These are phyloP conservation scores for Fraxinus pennsylvanica DNA, from an alignment of 257 asterid species.

Conservation along the genomic window DNA sequence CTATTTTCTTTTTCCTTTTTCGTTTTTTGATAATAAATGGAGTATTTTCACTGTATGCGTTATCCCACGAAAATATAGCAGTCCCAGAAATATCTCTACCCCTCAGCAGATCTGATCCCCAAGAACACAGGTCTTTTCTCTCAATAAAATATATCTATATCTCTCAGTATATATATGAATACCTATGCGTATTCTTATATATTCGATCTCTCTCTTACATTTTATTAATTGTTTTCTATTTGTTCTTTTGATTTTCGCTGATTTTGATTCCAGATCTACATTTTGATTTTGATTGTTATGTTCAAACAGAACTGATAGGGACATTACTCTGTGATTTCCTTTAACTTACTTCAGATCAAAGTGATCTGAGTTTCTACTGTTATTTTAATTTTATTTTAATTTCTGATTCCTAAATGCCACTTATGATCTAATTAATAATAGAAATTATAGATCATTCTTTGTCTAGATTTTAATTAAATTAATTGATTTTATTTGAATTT, in stretches of 20 bases:
- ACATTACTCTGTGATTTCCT: constrained; percentile 8
- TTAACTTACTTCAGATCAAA: neutral
- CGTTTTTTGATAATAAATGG: no score
- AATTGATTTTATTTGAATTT: neutral
- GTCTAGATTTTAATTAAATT: neutral
- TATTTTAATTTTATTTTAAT: neutral
- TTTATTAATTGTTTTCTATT: neutral
- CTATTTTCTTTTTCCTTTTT: no score
- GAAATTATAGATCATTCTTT: neutral
- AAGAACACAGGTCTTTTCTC: constrained; percentile 19
- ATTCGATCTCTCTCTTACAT: neutral
- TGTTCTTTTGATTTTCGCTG: constrained; percentile 14
- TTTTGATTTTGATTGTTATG: constrained; percentile 22
- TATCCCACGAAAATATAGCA: neutral
- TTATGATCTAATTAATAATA: neutral
- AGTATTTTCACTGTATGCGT: no score
- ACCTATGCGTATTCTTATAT: no score
- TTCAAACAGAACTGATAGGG: constrained; percentile 3
- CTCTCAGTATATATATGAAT: no score
- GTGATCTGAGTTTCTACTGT: neutral
- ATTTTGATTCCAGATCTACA: constrained; percentile 28
- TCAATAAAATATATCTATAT: neutral
- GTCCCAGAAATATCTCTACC: neutral
- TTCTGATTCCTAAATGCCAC: neutral
- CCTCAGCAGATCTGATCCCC: constrained; percentile 33